These are phyloP conservation scores for Lachnellula suecica DNA, from an alignment of 2,329 filamentous ascomycete genomes.

Conservation along the genomic window DNA sequence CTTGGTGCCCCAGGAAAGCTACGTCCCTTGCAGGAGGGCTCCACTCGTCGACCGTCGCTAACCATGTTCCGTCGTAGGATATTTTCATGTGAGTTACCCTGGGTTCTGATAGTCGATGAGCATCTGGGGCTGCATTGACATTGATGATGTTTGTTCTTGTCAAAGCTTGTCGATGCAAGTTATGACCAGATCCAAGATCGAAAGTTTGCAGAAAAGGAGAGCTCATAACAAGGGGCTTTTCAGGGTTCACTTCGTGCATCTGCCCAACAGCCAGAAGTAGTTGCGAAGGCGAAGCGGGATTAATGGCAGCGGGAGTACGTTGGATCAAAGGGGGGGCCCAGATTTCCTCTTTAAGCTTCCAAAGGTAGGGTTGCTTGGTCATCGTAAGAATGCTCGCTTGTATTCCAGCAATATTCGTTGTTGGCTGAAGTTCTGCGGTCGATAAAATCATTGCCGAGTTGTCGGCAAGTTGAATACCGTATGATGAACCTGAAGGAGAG, in stretches of 20 bases:
- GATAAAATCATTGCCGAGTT: conserved; percentile 91
- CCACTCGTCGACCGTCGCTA: conserved; percentile 93
- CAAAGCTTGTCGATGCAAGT: conserved; percentile 83
- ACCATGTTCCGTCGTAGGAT: conserved; percentile 80
- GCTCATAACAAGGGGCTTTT: conserved; percentile 49
- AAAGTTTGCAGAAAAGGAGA: conserved; percentile 77
- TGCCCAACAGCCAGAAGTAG: conserved; percentile 68
- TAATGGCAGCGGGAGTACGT: conserved; percentile 58
- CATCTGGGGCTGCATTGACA: conserved; percentile 71
- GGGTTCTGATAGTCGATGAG: conserved; percentile 72
- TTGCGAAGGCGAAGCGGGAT: conserved; percentile 60
- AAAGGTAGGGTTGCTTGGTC: conserved; percentile 47
- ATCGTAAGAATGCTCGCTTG: conserved; percentile 60
- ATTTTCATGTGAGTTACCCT: conserved; percentile 73
- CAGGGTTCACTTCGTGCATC: conserved; percentile 54
- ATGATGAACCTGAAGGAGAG: conserved; percentile 76
- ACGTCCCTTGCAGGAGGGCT: conserved; percentile 69
- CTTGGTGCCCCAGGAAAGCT: conserved; percentile 51
- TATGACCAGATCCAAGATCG: conserved; percentile 75
- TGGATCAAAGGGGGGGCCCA: conserved; percentile 29
- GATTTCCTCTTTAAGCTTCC: conserved; percentile 40
- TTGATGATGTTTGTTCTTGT: conserved; percentile 86
- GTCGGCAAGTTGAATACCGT: conserved; percentile 82
- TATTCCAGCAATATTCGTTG: conserved; percentile 79
- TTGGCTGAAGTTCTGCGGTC: conserved; percentile 84